Base-by-base conservation (phyloP, 495 filamentous ascomycete genomes). In the Xylaria cubensis region DNA sequence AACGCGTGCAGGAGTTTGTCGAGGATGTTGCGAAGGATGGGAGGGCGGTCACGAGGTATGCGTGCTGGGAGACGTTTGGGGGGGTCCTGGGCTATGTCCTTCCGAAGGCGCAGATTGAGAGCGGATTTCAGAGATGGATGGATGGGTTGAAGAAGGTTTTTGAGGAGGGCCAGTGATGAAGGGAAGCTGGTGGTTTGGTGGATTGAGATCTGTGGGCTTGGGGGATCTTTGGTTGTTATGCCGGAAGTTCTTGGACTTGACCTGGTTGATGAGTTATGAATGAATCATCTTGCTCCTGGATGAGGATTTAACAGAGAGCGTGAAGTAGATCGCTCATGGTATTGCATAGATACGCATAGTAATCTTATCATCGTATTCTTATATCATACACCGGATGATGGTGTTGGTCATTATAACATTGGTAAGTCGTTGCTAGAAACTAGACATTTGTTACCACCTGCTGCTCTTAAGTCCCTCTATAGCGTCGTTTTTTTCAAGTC, bases 1-100 rank as follows among this genome's bases (percentile, higher is more conserved):
- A 84, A 76, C 73, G 82, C 29, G 76, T 82, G 62, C 80, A 82
- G 73, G 81, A 84, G 73, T 80, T 81, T 63, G 58, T 82, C 7
- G 76, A 80, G 39, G 69, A 39, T 0, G 61, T 50, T 0, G 39
- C 55, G 0, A 71, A 15, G 17, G 79, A 66, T 15, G 71, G 71
- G 48, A 77, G 65, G 0, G 70, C 36, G 0, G 15, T 10, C 5
- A 72, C 70, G 51, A 10, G 72, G 34, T 84, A 84, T 56, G 29
- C 21, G 10, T 79, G 75, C 74, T 83, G 79, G 80, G 82, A 84
- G 76, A 84, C 82, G n/a, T 83, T 83, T 50, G 79, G 80, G 10
- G 82, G 82, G 0, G 10, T 64, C 51, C 29, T 84, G 76, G 80
- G 74, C 21, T 74, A 73, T 8, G 73, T 80, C 15, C 69, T 80